A percentile compares a stretch with the other conserved stretches of the same genome.
Conservation (phyloP, 495 filamentous ascomycete species). For the Xanthoparmelia taractica region DNA sequence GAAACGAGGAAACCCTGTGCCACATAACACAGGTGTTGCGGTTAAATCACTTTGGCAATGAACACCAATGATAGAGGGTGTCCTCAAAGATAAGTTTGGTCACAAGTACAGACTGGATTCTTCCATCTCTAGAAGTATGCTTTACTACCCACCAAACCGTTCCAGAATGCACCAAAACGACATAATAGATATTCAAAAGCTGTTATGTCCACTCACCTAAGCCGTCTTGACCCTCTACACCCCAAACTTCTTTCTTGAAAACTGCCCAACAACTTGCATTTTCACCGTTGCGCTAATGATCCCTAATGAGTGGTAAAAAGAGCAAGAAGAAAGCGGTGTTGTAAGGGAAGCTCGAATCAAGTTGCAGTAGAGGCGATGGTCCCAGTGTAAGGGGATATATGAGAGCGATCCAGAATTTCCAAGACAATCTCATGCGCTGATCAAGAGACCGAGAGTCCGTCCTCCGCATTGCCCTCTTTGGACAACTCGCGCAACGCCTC, state of each 20-base stretch:
- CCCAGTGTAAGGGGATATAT: too few relatives aligned
- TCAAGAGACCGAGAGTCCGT: too few relatives aligned
- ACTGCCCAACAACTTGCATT: not conserved
- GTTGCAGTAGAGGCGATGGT: too few relatives aligned
- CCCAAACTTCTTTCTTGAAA: not conserved
- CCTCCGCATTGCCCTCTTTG: not conserved
- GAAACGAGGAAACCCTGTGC: not conserved
- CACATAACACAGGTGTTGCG: not conserved
- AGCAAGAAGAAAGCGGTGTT: too few relatives aligned
- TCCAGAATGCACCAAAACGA: not conserved
- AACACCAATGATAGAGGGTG: not conserved
- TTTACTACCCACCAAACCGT: not conserved
- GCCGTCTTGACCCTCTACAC: not conserved
- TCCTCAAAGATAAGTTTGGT: not conserved
- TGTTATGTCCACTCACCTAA: not conserved
- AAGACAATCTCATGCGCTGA: too few relatives aligned
- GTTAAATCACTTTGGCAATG: not conserved
- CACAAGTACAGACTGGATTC: not conserved
- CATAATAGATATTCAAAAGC: not conserved
- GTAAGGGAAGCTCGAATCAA: too few relatives aligned
- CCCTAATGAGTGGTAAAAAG: too few relatives aligned
- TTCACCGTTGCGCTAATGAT: conserved; percentile 1
- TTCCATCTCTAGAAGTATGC: not conserved
- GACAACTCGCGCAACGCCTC: conserved; percentile 15
- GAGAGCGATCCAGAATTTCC: too few relatives aligned